Evolutionary conservation across 2,329 filamentous ascomycete species (phyloP).

Genomic region (Sclerotinia borealis): DNA sequence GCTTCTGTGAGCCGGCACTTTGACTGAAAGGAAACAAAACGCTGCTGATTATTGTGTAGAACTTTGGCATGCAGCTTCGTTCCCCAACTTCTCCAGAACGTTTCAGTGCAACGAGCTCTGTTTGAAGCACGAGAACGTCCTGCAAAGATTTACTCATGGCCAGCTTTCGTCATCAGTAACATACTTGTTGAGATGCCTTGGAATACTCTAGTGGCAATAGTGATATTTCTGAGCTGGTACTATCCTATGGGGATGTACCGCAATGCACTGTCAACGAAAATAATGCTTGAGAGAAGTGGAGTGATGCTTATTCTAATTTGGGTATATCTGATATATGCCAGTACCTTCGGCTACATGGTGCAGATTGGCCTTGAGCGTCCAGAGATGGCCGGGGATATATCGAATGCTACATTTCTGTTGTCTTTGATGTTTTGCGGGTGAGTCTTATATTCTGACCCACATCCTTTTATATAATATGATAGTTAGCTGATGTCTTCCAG

Average conservation of each 20-base stretch:
- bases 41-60: neutral
- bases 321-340: constrained; percentile 72
- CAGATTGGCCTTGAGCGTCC: constrained; percentile 71
- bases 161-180: constrained; percentile 60
- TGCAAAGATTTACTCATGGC: constrained; percentile 73
- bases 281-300: constrained; percentile 62
- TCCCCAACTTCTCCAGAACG: constrained; percentile 70
- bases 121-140: constrained; percentile 68
- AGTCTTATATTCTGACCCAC: neutral
- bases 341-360: constrained; percentile 72
- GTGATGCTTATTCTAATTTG: constrained; percentile 75
- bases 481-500: constrained; percentile 32
- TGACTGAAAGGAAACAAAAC: neutral
- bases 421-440: constrained; percentile 61
- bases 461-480: neutral
- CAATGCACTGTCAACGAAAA: constrained; percentile 58
- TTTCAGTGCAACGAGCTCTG: constrained; percentile 44
- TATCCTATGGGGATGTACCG: constrained; percentile 74
- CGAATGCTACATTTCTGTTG: constrained; percentile 67
- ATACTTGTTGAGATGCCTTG: constrained; percentile 82
- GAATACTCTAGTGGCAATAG: constrained; percentile 65
- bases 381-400: constrained; percentile 69
- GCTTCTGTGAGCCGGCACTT: constrained; percentile 42
- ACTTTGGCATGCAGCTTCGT: constrained; percentile 70
- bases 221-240: constrained; percentile 80